A percentile compares a stretch with the other conserved stretches of the same genome.
Conservation (phyloP, 2,329 filamentous ascomycete genomes). For the Paracorniculantispora psalliotae region DNA sequence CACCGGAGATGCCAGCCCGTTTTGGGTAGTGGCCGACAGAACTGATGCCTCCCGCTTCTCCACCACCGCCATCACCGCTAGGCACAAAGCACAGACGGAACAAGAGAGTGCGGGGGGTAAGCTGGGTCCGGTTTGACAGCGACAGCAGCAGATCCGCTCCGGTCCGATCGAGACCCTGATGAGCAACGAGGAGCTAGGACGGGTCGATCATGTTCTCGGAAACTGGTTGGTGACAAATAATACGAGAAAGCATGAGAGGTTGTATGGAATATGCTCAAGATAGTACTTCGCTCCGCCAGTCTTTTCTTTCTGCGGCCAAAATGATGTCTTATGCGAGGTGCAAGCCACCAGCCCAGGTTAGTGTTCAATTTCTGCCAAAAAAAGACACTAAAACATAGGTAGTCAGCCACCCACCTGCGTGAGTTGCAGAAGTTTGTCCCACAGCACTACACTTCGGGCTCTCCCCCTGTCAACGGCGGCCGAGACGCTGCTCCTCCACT, state of each 20-base stretch:
- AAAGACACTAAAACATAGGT: no score
- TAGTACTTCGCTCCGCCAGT: no score
- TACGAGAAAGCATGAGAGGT: background rate
- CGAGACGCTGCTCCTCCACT: background rate
- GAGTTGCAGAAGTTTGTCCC: no score
- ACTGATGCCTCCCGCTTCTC: background rate
- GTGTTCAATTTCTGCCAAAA: no score
- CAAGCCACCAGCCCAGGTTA: no score
- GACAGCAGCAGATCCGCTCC: background rate
- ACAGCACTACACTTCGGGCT: background rate
- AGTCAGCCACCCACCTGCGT: no score
- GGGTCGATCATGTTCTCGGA: no score
- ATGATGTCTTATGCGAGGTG: no score
- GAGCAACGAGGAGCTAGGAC: background rate
- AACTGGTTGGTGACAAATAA: no score
- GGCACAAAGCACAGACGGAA: background rate
- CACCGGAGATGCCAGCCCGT: background rate
- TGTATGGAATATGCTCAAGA: no score
- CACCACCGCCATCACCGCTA: no score
- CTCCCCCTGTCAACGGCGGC: background rate
- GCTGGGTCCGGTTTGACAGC: background rate
- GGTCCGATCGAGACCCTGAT: background rate
- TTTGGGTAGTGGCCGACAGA: background rate
- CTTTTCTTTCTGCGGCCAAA: no score
- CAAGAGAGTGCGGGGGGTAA: background rate